Percentiles rank a stretch among this genome's conserved stretches.
Evolutionary conservation across 1,139 yeast genomes (phyloP).

Genomic region (Taphrina confusa): DNA sequence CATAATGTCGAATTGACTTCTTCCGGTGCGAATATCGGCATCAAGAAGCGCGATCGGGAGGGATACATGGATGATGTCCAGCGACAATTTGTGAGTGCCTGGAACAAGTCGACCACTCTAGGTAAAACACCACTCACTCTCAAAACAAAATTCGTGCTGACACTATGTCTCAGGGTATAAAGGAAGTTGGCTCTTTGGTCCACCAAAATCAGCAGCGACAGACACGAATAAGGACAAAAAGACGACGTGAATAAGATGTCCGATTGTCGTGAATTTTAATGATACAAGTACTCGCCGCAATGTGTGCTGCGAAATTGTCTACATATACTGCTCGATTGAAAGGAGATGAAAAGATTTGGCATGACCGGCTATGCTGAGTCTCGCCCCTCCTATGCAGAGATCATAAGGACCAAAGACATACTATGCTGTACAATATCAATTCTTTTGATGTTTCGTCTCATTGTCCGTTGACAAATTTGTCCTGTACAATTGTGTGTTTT

Average conservation of each 20-base stretch:
- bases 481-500: not conserved
- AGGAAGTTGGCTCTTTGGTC: slow-evolving; percentile 20
- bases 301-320: no score
- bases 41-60: slow-evolving; percentile 17
- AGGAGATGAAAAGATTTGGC: no score
- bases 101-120: slow-evolving; percentile 14
- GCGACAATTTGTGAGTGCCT: slow-evolving; percentile 15
- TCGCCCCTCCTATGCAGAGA: no score
- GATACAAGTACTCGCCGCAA: no score
- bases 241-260: not conserved
- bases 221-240: not conserved
- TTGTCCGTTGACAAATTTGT: not conserved
- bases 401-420: not conserved
- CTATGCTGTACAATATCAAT: not conserved
- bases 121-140: not conserved
- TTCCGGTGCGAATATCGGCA: slow-evolving; percentile 29
- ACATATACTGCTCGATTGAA: no score
- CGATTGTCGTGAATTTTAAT: no score
- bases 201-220: not conserved
- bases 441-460: not conserved
- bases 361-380: no score
- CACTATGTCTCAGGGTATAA: slow-evolving; percentile 2
- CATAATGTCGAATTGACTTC: slow-evolving; percentile 9
- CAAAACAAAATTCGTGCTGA: not conserved
- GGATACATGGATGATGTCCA: slow-evolving; percentile 19